Base-by-base conservation (phyloP, 148 eudicot species). In the Dysphania ambrosioides region DNA sequence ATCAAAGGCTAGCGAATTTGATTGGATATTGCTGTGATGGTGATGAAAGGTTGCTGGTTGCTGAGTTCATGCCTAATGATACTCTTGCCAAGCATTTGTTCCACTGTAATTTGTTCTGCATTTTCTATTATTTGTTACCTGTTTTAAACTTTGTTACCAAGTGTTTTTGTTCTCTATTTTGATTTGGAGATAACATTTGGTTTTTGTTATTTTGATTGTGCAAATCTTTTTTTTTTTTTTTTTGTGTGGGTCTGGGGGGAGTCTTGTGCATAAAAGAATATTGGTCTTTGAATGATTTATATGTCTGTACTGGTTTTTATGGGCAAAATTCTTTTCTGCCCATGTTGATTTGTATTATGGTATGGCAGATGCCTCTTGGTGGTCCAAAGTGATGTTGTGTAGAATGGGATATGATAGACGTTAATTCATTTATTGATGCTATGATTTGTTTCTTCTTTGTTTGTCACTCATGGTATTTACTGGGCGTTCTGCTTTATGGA, bases 31-130 rank as follows among this genome's bases (percentile, higher is more conserved):
- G 97, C 83, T 91, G 97, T 80, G 98, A 93, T 80, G 94, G 91
- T 72, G 98, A 93, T 84, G 91, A 91, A 82, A 89, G 98, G 79
- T 84, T 93, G 79, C 86, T 93, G 62, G 94, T 93, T 84, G 98
- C 98, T 26, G 98, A 93, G 78, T 91, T 81, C 83, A 91, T 93
- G 98, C 98, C 98, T 36, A 91, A 89, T 84, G 94, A 91, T 66
- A 91, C 98, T 66, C 97, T 93, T 82, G 90, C 98, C 40, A 93
- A 88, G 88, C 98, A 93, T 84, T 83, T 93, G 55, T 93, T 93
- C 69, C 98, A 93, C 85, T 93, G 98, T 93, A 90, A 76, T 77
- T 83, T 68, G 56, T 44, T 70, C 40, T 18, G 55, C 74, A 32
- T 56, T 40, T 36, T 6, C 36, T 56, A 34, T 57, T 68, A 31